Percentiles rank a stretch among this genome's conserved stretches.
These are phyloP conservation scores for Ormosia emarginata DNA, from an alignment of 306 rosid genomes.

Conservation along the genomic window DNA sequence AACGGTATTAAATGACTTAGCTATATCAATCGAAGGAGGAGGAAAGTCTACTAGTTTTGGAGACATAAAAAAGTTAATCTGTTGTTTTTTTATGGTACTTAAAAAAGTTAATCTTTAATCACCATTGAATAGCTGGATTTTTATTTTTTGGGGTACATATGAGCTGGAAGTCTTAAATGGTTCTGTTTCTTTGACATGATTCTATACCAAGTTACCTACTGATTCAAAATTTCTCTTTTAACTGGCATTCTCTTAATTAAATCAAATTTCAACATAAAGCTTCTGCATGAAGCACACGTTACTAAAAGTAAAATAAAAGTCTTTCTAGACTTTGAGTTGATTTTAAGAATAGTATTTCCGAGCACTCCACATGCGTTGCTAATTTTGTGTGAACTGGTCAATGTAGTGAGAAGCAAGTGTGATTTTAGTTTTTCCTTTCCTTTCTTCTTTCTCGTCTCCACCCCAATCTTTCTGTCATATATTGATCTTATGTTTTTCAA, in stretches of 20 bases:
- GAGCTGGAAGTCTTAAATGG: too few species aligned
- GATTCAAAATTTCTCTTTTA: background rate
- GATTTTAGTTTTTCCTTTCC: background rate
- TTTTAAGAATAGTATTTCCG: slow-evolving; percentile 19
- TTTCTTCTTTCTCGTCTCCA: background rate
- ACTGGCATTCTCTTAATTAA: background rate
- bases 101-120: background rate
- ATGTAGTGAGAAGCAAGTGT: slow-evolving; percentile 21
- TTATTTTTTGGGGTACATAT: too few species aligned
- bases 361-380: slow-evolving; percentile 20
- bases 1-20: background rate
- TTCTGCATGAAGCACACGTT: background rate
- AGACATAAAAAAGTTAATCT: background rate
- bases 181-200: background rate
- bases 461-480: background rate
- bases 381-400: slow-evolving; percentile 8
- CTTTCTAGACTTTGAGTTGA: background rate
- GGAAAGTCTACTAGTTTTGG: background rate
- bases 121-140: background rate
- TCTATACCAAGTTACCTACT: background rate
- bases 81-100: too few species aligned
- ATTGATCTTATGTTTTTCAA: background rate
- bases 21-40: background rate
- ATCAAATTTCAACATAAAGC: background rate
- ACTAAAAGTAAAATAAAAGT: background rate